A percentile compares a stretch with the other conserved stretches of the same genome.
These are phyloP conservation scores for Hibiscus trionum DNA, from an alignment of 345 rosid genomes.

Conservation along the genomic window DNA sequence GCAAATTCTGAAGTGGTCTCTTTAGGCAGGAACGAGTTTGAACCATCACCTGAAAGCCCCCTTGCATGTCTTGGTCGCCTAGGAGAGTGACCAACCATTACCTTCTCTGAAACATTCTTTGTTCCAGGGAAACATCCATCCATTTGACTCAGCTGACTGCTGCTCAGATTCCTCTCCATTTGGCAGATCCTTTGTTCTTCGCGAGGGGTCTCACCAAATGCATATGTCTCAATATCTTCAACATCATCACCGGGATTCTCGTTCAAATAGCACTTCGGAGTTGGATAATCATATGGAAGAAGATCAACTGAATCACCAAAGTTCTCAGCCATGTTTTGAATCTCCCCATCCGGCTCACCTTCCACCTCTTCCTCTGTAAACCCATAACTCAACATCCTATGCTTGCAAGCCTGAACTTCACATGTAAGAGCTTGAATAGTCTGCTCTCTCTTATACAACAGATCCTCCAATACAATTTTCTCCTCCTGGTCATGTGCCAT, in stretches of 20 bases:
- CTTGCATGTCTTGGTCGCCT: conserved; percentile 2
- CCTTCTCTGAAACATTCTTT: neutral
- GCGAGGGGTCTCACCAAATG: neutral
- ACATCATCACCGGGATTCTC: neutral
- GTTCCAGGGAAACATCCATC: neutral
- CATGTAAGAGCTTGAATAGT: neutral
- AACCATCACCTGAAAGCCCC: neutral
- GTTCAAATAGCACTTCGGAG: neutral
- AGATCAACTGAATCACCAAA: neutral
- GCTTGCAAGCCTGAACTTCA: neutral
- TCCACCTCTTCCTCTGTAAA: neutral
- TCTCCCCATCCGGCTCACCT: neutral
- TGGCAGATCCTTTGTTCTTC: neutral
- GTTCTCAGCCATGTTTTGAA: neutral
- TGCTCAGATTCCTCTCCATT: conserved; percentile 1
- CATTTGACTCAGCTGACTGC: neutral
- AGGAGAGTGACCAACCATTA: neutral
- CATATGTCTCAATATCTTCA: neutral
- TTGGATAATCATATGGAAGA: neutral
- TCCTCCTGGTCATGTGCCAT: neutral
- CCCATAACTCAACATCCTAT: conserved; percentile 2
- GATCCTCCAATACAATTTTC: neutral
- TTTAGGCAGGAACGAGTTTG: neutral
- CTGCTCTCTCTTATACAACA: conserved; percentile 2
- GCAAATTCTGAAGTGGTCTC: neutral